phyloP scores from a whole-genome alignment of 768 basidiomycete species.

The Multifurca ochricompacta region DNA sequence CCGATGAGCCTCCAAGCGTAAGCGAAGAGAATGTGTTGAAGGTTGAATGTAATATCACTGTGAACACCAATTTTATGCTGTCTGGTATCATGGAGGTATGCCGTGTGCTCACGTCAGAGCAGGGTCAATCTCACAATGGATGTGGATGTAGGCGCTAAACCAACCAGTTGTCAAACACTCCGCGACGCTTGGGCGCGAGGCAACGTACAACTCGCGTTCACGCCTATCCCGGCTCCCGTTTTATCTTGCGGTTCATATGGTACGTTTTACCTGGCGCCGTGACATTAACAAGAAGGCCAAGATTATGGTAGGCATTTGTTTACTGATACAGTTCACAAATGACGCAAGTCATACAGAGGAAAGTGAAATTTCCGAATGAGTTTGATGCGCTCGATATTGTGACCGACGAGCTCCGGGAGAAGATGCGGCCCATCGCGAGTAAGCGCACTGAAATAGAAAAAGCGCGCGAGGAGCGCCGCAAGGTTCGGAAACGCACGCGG shows the following conservation, averaged over 20 bases:
- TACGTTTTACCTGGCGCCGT: slow-evolving; percentile 89
- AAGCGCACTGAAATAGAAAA: slow-evolving; percentile 75
- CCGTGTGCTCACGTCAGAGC: background rate
- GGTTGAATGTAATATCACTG: slow-evolving; percentile 88
- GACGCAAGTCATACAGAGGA: slow-evolving; percentile 42
- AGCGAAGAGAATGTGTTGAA: slow-evolving; percentile 72
- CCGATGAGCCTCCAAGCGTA: slow-evolving; percentile 63
- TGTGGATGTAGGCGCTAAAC: slow-evolving; percentile 58
- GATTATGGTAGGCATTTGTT: slow-evolving; percentile 63
- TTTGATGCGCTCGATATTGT: slow-evolving; percentile 79
- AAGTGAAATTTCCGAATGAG: slow-evolving; percentile 88
- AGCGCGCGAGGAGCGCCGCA: slow-evolving; percentile 75
- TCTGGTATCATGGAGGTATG: slow-evolving; percentile 66
- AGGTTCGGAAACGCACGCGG: slow-evolving; percentile 73
- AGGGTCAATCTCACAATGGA: too few species aligned
- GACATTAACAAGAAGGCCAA: slow-evolving; percentile 93
- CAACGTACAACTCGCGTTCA: slow-evolving; percentile 72
- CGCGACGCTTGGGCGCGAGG: slow-evolving; percentile 69
- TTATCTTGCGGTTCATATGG: slow-evolving; percentile 89
- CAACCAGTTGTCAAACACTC: slow-evolving; percentile 83
- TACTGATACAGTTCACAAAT: background rate
- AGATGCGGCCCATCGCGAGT: slow-evolving; percentile 61
- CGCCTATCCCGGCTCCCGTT: slow-evolving; percentile 77
- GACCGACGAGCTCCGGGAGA: slow-evolving; percentile 69
- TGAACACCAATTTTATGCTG: slow-evolving; percentile 80